Conservation (phyloP, 805 yeast genomes). For the Priceomyces haplophilus region DNA sequence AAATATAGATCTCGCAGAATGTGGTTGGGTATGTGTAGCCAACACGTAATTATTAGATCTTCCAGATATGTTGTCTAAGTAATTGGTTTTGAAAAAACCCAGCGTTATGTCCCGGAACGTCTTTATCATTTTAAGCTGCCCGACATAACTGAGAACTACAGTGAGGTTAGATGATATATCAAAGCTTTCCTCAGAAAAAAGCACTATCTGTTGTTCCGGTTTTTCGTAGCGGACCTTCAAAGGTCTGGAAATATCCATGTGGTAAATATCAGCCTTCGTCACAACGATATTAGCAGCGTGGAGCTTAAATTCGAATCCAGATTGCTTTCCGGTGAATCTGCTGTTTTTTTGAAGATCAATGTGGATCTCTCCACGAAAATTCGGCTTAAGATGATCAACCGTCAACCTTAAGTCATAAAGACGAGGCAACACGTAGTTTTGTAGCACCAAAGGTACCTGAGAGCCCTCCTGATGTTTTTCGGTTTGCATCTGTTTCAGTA, state of each 20-base stretch:
- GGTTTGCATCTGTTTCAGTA: too few species aligned
- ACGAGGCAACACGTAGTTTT: constrained; percentile 28
- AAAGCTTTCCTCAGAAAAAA: constrained; percentile 19
- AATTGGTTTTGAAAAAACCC: constrained; percentile 70
- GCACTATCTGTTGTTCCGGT: constrained; percentile 31
- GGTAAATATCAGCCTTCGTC: constrained; percentile 27
- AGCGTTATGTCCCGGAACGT: constrained; percentile 55
- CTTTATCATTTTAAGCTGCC: constrained; percentile 47
- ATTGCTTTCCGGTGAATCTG: constrained; percentile 9
- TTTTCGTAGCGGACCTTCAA: constrained; percentile 40
- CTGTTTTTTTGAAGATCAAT: constrained; percentile 29
- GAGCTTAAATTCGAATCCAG: constrained; percentile 24
- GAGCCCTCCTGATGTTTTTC: neutral
- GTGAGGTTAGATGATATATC: constrained; percentile 4
- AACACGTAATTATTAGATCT: constrained; percentile 49
- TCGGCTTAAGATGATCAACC: constrained; percentile 44
- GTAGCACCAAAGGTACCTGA: constrained; percentile 6
- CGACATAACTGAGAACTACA: constrained; percentile 42
- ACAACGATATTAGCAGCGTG: constrained; percentile 43
- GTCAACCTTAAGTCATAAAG: constrained; percentile 36
- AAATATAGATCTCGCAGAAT: constrained; percentile 56
- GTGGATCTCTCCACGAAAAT: constrained; percentile 42
- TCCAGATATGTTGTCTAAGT: constrained; percentile 49
- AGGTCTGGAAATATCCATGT: constrained; percentile 8
- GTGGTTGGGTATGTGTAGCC: constrained; percentile 74